These are phyloP conservation scores for Aegilops speltoides DNA, from an alignment of 176 grass and related monocot genomes.

Conservation along the genomic window DNA sequence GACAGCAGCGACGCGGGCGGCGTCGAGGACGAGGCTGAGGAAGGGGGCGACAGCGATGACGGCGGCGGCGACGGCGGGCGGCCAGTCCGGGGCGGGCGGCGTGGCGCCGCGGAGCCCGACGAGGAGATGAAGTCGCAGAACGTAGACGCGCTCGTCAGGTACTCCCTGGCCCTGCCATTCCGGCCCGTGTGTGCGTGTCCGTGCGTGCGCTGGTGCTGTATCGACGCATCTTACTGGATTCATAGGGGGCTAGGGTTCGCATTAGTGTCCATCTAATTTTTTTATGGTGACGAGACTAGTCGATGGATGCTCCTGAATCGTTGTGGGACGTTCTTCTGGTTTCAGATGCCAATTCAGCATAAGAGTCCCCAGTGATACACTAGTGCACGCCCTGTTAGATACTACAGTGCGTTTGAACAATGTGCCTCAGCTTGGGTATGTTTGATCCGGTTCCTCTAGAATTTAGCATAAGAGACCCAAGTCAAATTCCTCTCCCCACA, in stretches of 20 bases:
- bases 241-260: slow-evolving; percentile 27
- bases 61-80: neutral
- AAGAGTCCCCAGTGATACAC: neutral
- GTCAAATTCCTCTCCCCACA: neutral
- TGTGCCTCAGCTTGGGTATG: neutral
- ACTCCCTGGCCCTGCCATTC: slow-evolving; percentile 5
- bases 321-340: neutral
- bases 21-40: slow-evolving; percentile 32
- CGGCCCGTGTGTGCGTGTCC: neutral
- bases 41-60: slow-evolving; percentile 30
- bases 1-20: slow-evolving; percentile 34
- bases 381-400: neutral
- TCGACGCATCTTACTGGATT: neutral
- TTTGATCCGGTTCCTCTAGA: neutral
- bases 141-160: slow-evolving; percentile 84
- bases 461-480: neutral
- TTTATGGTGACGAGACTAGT: neutral
- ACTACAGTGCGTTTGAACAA: neutral
- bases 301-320: neutral
- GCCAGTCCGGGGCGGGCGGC: slow-evolving; percentile 11
- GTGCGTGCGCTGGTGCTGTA: slow-evolving; percentile 5
- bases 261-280: neutral
- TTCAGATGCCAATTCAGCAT: slow-evolving; percentile 19
- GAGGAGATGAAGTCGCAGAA: slow-evolving; percentile 80
- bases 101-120: slow-evolving; percentile 22